Evolutionary conservation across 176 grass and related monocot species (phyloP).

Genomic region (Metroxylon sagu): DNA sequence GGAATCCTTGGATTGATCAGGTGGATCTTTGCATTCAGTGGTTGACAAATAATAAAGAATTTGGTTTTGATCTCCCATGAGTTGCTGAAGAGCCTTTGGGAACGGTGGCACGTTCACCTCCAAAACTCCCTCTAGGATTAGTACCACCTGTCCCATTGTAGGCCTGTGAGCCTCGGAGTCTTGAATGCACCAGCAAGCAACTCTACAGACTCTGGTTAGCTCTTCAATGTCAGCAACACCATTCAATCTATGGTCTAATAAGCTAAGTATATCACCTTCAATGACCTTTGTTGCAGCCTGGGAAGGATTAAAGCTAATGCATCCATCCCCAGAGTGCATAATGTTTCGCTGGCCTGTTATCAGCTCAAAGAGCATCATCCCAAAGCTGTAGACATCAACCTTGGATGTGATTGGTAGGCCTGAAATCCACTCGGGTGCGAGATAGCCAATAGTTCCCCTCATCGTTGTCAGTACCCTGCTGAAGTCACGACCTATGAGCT

Average conservation of each 20-base stretch:
- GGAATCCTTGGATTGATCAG: too few species aligned
- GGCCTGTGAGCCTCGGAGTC: constrained; percentile 14
- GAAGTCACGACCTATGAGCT: constrained; percentile 30
- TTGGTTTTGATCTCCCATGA: neutral
- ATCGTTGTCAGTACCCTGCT: constrained; percentile 31
- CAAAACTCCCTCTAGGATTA: constrained; percentile 13
- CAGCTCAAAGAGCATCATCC: constrained; percentile 35
- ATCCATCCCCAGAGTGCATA: neutral
- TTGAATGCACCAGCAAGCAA: constrained; percentile 35
- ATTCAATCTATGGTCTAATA: constrained; percentile 7
- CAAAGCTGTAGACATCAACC: constrained; percentile 30
- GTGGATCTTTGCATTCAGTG: too few species aligned
- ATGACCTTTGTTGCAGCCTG: constrained; percentile 13
- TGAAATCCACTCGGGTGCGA: constrained; percentile 31
- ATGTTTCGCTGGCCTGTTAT: constrained; percentile 19
- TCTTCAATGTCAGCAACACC: constrained; percentile 4
- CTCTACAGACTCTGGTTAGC: constrained; percentile 4
- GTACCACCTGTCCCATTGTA: constrained; percentile 21
- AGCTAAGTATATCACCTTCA: neutral
- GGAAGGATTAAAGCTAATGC: constrained; percentile 3
- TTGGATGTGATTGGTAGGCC: constrained; percentile 25
- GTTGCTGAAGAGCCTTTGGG: neutral
- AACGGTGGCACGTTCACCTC: constrained; percentile 17
- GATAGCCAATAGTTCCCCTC: constrained; percentile 31
- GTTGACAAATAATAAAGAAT: too few species aligned